Base-by-base conservation (phyloP, 371 early-diverging fungal species). In the Apophysomyces trapeziformis region DNA sequence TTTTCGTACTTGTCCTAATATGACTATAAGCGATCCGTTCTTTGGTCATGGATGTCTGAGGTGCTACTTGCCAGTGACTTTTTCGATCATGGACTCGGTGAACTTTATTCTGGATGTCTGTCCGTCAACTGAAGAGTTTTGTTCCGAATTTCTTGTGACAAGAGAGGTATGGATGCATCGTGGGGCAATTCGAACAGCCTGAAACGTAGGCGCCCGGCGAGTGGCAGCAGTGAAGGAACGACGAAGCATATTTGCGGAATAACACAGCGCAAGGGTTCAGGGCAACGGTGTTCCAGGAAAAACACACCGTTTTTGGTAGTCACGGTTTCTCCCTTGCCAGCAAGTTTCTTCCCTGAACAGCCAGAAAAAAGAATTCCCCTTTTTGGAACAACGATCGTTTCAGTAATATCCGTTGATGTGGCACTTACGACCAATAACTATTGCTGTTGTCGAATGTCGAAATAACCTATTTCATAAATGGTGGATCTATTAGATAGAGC, bases 1-100 rank as follows among this genome's bases (percentile, higher is more conserved):
- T 46, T 68, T 68, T 46, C 59, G 47, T 35, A 61, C 58, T 11
- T 63, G 63, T 38, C 44, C 68, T 68, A n/a, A 58, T 41, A 41
- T 41, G 1, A 13, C 7, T 59, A 58, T 14, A 1, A 47, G 16
- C 16, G 7, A 12, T 16, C n/a, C 36, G 35, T 12, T 43, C 7
- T 4, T 14, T 41, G 26, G 8, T 7, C 38, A 58, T 58, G 36
- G 5, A 5, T 2, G 2, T 26, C 16, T 16, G 2, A 21, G 3
- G 14, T 16, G 44, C 8, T 35, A 65, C 57, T 61, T 66, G 45
- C 67, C 67, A 57, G 61, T 61, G 39, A 66, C 57, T 38, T 61
- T 66, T 14, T 47, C 61, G 8, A 57, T 66, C 67, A 66, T 38
- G 38, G 43, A 46, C 39, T 58, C 41, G 32, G 60, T 50, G 21